These are phyloP conservation scores for Naganishia randhawae DNA, from an alignment of 768 basidiomycete species.

Conservation along the genomic window DNA sequence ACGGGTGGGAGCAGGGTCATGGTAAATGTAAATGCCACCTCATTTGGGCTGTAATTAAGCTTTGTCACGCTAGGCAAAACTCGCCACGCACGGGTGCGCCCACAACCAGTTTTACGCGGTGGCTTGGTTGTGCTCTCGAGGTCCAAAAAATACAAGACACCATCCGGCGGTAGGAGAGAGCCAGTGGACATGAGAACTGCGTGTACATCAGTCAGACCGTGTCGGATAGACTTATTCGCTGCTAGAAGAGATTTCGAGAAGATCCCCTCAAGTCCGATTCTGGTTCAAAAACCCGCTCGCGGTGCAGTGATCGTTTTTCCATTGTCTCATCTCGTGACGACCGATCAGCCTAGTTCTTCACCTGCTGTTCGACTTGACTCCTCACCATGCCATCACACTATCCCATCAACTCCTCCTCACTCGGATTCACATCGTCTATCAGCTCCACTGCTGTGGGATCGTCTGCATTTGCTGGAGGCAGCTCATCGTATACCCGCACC, in stretches of 20 bases:
- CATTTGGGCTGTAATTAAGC: neutral
- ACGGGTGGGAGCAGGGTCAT: too few relatives aligned
- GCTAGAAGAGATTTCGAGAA: neutral
- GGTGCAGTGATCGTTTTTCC: neutral
- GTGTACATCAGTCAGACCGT: neutral
- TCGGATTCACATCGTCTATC: constrained; percentile 27
- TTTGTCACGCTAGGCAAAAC: constrained; percentile 2
- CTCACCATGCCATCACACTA: constrained; percentile 10
- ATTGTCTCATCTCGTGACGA: constrained; percentile 3
- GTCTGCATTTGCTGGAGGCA: constrained; percentile 12
- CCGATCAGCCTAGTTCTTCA: neutral
- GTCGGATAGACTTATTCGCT: neutral
- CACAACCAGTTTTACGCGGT: neutral
- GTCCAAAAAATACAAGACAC: constrained; percentile 2
- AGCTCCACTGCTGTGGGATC: constrained; percentile 20
- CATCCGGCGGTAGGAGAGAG: neutral
- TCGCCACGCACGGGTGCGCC: neutral
- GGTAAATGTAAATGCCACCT: constrained; percentile 2
- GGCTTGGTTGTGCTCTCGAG: neutral
- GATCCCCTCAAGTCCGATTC: neutral
- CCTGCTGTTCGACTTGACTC: neutral
- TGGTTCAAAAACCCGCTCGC: neutral
- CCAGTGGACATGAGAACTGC: neutral
- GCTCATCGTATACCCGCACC: constrained; percentile 3
- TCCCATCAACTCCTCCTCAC: constrained; percentile 23